Conservation (phyloP, 2,329 filamentous ascomycete genomes). For the Fusarium graminum region DNA sequence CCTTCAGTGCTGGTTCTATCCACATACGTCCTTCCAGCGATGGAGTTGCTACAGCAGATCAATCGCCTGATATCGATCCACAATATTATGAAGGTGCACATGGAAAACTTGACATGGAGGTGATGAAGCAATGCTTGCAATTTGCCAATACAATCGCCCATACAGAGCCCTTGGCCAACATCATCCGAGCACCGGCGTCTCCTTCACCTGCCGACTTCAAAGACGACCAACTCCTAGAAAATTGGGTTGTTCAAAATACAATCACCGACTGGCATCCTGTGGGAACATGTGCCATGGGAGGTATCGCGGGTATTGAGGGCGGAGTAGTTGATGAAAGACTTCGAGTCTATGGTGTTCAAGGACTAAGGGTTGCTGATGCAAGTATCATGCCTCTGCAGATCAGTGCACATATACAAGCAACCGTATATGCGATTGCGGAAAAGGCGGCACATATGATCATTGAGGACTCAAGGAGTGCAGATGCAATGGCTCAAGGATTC, state of each 20-base stretch:
- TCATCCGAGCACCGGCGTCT: constrained; percentile 52
- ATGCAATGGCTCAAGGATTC: not conserved
- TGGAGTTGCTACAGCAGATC: constrained; percentile 38
- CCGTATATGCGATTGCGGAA: constrained; percentile 56
- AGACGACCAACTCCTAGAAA: constrained; percentile 33
- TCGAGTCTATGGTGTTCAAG: constrained; percentile 50
- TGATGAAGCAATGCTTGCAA: constrained; percentile 57
- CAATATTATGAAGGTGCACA: constrained; percentile 56
- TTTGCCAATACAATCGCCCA: constrained; percentile 57
- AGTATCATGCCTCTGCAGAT: constrained; percentile 50
- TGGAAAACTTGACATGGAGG: constrained; percentile 58
- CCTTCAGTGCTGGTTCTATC: constrained; percentile 62
- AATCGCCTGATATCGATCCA: constrained; percentile 57
- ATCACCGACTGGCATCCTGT: constrained; percentile 58
- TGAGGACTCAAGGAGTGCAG: constrained; percentile 24
- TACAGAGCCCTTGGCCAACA: constrained; percentile 54
- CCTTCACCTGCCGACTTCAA: constrained; percentile 40
- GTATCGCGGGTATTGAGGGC: constrained; percentile 46
- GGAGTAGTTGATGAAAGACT: constrained; percentile 52
- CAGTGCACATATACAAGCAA: constrained; percentile 52
- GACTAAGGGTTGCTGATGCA: constrained; percentile 49
- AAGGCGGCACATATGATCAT: constrained; percentile 48
- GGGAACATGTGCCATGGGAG: constrained; percentile 54
- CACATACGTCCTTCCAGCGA: constrained; percentile 55
- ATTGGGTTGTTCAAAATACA: constrained; percentile 50